Base-by-base conservation (phyloP, 306 rosid genomes). In the Adenanthera pavonina region DNA sequence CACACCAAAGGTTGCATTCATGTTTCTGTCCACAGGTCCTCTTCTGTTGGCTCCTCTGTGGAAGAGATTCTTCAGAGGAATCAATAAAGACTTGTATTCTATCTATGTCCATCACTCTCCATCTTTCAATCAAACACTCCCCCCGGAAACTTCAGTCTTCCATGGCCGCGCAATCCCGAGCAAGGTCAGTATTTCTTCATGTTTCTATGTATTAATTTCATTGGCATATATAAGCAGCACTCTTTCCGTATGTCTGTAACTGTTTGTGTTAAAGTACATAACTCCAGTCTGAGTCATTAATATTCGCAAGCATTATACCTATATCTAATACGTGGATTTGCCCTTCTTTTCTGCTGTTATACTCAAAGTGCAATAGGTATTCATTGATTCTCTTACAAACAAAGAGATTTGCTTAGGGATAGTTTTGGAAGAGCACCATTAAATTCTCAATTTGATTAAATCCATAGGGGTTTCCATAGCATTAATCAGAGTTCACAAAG, bases 21-120 rank as follows among this genome's bases (percentile, higher is more conserved):
- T 90, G 92, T 90, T 88, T 83, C 69, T 90, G 80, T 84, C 89
- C 0, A 88, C 75, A 80, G 89, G 89, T 6, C 72, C 77, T 67
- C 82, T 88, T 46, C 3, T 38, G 36, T 14, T 90, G 83, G 92
- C 89, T 80, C 89, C 91, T 8, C 65, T 90, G 0, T 90, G 94
- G 94, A 92, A 67, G 13, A 40, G 44, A 67, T 67, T 67, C 72
- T 67, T 67, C 72, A 8, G 8, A 16, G 72, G 72, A 88, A 10
- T 64, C 46, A 1, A 36, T 35, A 64, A 80, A 65, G 85, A 81
- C 11, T 57, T 85, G 2, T 90, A 78, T 75, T 88, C 94, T 3
- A 51, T 90, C 14, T 90, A 90, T 41, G 89, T 90, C 0, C 94
- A 90, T 60, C 80, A 84, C 7, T 41, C 78, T 79, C 88, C 89